phyloP scores from a whole-genome alignment of 331 rosid genomes.

The Acacia concinna region DNA sequence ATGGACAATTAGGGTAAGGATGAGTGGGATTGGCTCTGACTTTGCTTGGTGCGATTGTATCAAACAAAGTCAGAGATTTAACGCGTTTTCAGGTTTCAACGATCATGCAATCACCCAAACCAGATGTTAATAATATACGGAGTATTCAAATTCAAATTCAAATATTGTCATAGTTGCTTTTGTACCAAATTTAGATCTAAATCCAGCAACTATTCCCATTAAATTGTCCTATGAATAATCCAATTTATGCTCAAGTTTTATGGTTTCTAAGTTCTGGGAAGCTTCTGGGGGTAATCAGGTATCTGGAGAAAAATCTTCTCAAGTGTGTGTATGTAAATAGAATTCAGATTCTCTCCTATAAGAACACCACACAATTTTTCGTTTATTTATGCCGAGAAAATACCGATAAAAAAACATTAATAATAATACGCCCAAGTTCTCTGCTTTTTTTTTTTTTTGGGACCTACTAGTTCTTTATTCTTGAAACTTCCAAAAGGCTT shows the following conservation, averaged over 20 bases:
- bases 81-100: conserved; percentile 57
- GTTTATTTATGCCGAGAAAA: not conserved
- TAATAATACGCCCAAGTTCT: not conserved
- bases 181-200: conserved; percentile 23
- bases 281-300: conserved; percentile 22
- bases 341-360: not conserved
- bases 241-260: not conserved
- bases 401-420: too few relatives aligned
- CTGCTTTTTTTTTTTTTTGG: too few relatives aligned
- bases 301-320: not conserved
- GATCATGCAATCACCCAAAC: conserved; percentile 49
- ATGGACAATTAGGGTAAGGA: not conserved
- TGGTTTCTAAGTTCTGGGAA: conserved; percentile 47
- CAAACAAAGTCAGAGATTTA: conserved; percentile 27
- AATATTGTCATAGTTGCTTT: not conserved
- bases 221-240: not conserved
- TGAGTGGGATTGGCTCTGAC: conserved; percentile 34
- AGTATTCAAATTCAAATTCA: too few relatives aligned
- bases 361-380: not conserved
- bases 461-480: not conserved
- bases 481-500: too few relatives aligned
- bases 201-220: not conserved
- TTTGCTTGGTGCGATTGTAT: not conserved
- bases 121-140: conserved; percentile 65
- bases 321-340: not conserved